Base-by-base conservation (phyloP, 2,329 filamentous ascomycete species). In the Monosporascus ibericus region DNA sequence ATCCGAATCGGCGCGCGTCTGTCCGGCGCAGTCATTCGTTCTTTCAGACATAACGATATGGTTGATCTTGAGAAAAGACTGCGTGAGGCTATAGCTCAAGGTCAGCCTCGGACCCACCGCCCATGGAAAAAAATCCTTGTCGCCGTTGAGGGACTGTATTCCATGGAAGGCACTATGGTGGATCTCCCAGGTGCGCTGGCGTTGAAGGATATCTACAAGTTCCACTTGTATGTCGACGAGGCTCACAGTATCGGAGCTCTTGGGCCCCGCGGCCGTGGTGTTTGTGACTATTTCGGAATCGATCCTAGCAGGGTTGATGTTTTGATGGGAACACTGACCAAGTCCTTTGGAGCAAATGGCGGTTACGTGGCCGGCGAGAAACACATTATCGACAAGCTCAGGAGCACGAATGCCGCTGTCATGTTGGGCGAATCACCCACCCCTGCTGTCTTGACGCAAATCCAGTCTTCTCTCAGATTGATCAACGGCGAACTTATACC, bases 41-140 rank as follows among this genome's bases (percentile, higher is more conserved):
- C 92, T 66, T 99, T 97, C 80, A 95, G 91, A 77, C 94, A 99
- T 78, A 99, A 99, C 69, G 89, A 97, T 70, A 95, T 96, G 86
- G 75, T 72, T 27, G 86, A 95, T 62, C 79, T 99, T 18, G 94
- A 99, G 73, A 82, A 82, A 54, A 85, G 88, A 62, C 82, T 99
- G 6, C 87, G 94, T 42, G 92, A 97, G 68, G 88, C 86, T 59
- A 97, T 99, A 67, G 92, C 92, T 15, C 92, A 97, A 72, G 94
- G 94, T 44, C 94, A 99, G 68, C 94, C 94, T 50, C 88, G 94
- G 60, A 99, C 92, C n/a, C 94, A 99, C 71, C 88, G 94, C 30
- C 94, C 94, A 1, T 99, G 94, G 94, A 96, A 95, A 80, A 99
- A 97, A 83, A 97, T 99, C 55, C 72, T 99, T 49, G 89, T 99